phyloP scores from a whole-genome alignment of 2,329 filamentous ascomycete species.

The Calonectria hawksworthii region DNA sequence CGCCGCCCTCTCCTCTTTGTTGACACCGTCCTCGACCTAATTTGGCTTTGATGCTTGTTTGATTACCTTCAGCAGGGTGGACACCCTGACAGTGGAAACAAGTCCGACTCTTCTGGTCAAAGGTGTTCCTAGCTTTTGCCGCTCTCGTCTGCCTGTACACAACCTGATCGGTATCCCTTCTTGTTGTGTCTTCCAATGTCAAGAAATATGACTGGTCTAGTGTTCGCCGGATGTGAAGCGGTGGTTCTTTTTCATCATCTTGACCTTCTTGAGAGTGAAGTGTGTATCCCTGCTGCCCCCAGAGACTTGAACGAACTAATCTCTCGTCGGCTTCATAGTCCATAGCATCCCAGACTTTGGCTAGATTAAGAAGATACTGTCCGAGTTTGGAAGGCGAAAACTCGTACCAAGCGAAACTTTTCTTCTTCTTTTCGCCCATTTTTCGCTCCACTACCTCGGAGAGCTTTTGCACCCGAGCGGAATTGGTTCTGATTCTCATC shows the following conservation, averaged over 20 bases:
- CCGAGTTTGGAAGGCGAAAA: not conserved
- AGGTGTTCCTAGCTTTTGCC: not conserved
- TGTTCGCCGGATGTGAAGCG: not conserved
- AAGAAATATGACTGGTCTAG: conserved; percentile 1
- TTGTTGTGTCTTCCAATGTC: not conserved
- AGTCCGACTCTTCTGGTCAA: not conserved
- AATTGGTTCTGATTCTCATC: not conserved
- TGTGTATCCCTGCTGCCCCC: not conserved
- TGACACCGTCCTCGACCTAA: not conserved
- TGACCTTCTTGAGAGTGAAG: not conserved
- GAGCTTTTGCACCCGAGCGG: not conserved
- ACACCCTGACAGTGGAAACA: not conserved
- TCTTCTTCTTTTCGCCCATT: not conserved
- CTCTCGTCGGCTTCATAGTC: not conserved
- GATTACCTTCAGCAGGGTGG: not conserved
- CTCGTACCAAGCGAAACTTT: not conserved
- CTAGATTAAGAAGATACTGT: not conserved
- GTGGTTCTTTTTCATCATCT: not conserved
- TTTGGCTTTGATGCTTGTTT: not conserved
- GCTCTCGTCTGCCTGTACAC: not conserved
- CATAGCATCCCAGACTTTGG: not conserved
- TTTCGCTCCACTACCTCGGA: not conserved
- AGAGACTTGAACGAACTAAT: not conserved
- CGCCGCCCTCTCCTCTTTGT: not conserved
- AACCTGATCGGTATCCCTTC: not conserved